Conservation (phyloP, 768 basidiomycete genomes). For the Rhizopogon salebrosus region DNA sequence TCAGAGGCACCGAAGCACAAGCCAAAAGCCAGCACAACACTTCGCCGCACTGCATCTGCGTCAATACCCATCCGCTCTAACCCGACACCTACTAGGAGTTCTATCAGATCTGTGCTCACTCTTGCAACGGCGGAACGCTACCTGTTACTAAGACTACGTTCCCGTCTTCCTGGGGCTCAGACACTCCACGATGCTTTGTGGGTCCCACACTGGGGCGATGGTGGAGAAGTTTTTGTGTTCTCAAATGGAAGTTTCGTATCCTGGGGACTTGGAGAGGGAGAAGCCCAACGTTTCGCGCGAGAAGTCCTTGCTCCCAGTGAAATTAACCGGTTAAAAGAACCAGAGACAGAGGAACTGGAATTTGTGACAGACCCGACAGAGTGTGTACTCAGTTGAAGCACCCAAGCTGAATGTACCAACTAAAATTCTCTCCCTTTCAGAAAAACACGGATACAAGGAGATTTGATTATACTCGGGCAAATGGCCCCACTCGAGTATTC, state of each 20-base stretch:
- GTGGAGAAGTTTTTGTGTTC: slow-evolving; percentile 88
- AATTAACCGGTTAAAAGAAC: slow-evolving; percentile 56
- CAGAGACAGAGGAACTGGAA: slow-evolving; percentile 88
- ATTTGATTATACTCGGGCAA: slow-evolving; percentile 84
- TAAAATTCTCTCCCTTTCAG: slow-evolving; percentile 31
- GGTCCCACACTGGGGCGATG: slow-evolving; percentile 65
- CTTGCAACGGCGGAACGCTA: slow-evolving; percentile 83
- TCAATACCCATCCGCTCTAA: slow-evolving; percentile 84
- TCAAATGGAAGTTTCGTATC: slow-evolving; percentile 84
- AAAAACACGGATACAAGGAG: slow-evolving; percentile 83
- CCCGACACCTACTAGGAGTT: slow-evolving; percentile 78
- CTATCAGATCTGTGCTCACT: slow-evolving; percentile 74
- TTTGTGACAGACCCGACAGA: slow-evolving; percentile 89
- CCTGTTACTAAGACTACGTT: slow-evolving; percentile 57
- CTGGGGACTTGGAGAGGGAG: slow-evolving; percentile 80
- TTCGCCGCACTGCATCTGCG: slow-evolving; percentile 78
- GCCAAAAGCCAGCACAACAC: slow-evolving; percentile 77
- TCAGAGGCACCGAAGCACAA: slow-evolving; percentile 45
- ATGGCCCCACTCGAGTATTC: slow-evolving; percentile 54
- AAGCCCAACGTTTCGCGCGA: slow-evolving; percentile 61
- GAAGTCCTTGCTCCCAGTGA: slow-evolving; percentile 61
- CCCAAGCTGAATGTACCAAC: not conserved
- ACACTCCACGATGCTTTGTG: slow-evolving; percentile 75
- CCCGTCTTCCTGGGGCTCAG: slow-evolving; percentile 51
- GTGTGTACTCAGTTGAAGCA: slow-evolving; percentile 37